These are phyloP conservation scores for Berkeleyomyces basicola DNA, from an alignment of 2,329 filamentous ascomycete genomes.

Conservation along the genomic window DNA sequence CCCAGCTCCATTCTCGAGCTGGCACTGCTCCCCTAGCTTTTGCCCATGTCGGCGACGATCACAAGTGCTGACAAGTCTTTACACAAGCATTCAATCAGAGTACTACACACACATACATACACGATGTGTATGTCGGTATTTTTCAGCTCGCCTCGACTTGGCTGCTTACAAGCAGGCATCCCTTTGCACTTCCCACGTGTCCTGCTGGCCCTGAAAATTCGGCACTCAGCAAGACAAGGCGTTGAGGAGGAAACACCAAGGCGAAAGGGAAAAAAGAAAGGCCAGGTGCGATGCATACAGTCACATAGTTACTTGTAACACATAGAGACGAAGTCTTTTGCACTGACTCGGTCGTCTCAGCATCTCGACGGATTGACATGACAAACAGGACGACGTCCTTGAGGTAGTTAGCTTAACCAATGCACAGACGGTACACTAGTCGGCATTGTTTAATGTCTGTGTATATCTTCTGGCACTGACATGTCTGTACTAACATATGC, in stretches of 20 bases:
- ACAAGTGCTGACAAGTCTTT: neutral
- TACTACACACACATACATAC: neutral
- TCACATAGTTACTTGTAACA: too few species aligned
- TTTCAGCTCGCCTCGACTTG: neutral
- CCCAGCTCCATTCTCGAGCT: too few species aligned
- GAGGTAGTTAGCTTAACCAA: neutral
- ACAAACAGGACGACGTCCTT: too few species aligned
- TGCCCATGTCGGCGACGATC: too few species aligned
- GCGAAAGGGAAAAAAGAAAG: too few species aligned
- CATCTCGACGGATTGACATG: too few species aligned
- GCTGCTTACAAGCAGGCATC: neutral
- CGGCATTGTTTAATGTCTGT: neutral
- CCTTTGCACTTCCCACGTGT: neutral
- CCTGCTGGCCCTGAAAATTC: neutral
- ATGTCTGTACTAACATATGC: neutral
- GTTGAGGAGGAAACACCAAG: too few species aligned
- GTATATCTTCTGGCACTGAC: neutral
- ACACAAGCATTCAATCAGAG: neutral
- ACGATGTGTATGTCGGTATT: neutral
- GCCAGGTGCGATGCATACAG: too few species aligned
- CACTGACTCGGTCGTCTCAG: too few species aligned
- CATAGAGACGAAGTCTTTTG: too few species aligned
- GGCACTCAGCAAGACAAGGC: neutral
- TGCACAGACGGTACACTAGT: neutral
- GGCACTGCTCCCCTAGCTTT: too few species aligned